These are phyloP conservation scores for Tilletia indica DNA, from an alignment of 1,284 basidiomycete genomes.

Conservation along the genomic window DNA sequence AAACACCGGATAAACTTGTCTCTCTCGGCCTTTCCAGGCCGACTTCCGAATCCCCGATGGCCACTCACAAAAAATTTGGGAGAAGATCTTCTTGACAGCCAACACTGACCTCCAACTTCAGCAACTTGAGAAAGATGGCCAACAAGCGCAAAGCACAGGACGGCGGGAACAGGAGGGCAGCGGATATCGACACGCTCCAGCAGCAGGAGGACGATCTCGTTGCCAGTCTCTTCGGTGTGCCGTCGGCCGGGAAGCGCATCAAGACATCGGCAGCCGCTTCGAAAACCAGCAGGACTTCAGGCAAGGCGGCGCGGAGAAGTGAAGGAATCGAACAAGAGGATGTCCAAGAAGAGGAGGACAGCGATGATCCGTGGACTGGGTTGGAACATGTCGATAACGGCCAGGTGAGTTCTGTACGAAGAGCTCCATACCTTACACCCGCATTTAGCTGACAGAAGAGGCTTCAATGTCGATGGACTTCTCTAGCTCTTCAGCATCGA, in stretches of 20 bases:
- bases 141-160: constrained; percentile 4
- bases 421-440: constrained; percentile 33
- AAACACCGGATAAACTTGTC: no score
- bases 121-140: neutral
- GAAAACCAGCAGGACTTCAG: neutral
- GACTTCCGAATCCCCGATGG: no score
- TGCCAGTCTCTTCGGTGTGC: constrained; percentile 16
- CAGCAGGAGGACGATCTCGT: constrained; percentile 9
- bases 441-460: constrained; percentile 17
- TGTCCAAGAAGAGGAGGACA: neutral
- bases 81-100: neutral
- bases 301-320: neutral
- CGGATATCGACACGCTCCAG: constrained; percentile 3
- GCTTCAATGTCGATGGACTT: neutral
- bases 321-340: neutral
- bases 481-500: constrained; percentile 26
- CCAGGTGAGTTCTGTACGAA: constrained; percentile 40
- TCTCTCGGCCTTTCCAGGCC: no score
- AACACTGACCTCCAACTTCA: no score
- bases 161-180: neutral
- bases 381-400: constrained; percentile 48
- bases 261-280: neutral
- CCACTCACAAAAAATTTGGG: neutral
- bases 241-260: neutral
- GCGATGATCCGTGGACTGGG: neutral